These are phyloP conservation scores for Coemansia sp. DNA, from an alignment of 192 early-diverging fungal genomes.

Conservation along the genomic window DNA sequence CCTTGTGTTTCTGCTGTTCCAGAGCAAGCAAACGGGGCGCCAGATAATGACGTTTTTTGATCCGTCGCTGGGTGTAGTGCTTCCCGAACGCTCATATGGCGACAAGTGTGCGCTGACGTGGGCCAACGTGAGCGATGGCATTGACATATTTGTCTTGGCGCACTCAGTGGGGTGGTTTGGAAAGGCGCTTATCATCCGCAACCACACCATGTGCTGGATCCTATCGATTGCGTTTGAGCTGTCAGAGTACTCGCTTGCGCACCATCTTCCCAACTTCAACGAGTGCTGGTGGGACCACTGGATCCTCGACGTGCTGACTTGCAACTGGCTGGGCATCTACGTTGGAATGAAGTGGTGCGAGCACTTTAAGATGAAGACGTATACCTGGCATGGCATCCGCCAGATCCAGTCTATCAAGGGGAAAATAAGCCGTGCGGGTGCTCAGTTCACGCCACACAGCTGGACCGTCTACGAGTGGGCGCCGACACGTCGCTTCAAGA, in stretches of 20 bases:
- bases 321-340: slow-evolving; percentile 94
- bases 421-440: slow-evolving; percentile 82
- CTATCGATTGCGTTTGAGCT: slow-evolving; percentile 92
- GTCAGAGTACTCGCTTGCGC: slow-evolving; percentile 91
- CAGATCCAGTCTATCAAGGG: slow-evolving; percentile 83
- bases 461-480: slow-evolving; percentile 96
- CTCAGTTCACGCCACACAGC: slow-evolving; percentile 91
- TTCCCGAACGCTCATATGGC: slow-evolving; percentile 93
- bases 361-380: slow-evolving; percentile 94
- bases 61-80: slow-evolving; percentile 69
- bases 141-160: slow-evolving; percentile 92
- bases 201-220: slow-evolving; percentile 97
- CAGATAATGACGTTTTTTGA: slow-evolving; percentile 78
- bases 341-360: slow-evolving; percentile 97
- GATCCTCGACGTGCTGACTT: slow-evolving; percentile 88
- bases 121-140: slow-evolving; percentile 74
- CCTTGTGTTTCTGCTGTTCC: slow-evolving; percentile 88
- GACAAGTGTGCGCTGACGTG: slow-evolving; percentile 81
- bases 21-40: slow-evolving; percentile 86
- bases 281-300: slow-evolving; percentile 99
- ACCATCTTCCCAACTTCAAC: slow-evolving; percentile 96
- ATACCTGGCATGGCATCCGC: slow-evolving; percentile 90
- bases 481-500: slow-evolving; percentile 83
- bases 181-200: slow-evolving; percentile 89
- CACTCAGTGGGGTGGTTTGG: slow-evolving; percentile 94